Evolutionary conservation across 345 rosid genomes (phyloP), one percentile per base, ranked within the genome.

Genomic region (Hypericum perforatum): DNA sequence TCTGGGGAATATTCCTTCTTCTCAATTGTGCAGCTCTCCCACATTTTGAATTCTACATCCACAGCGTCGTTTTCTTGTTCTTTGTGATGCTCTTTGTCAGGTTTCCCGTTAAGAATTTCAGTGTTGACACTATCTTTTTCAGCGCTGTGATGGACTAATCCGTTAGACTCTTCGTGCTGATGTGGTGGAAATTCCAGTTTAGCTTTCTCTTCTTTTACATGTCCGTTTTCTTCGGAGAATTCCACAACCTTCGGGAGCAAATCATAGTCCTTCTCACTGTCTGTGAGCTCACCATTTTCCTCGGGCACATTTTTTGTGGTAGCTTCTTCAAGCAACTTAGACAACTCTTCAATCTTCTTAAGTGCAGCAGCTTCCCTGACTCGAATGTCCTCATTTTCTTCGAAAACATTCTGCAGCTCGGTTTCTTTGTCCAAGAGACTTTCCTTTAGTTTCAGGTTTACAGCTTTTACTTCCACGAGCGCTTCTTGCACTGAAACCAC

Each of bases 21-120:
- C 66, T 92, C 95, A 48, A 88, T 83, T 68, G 77, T 87, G 84
- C 96, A 92, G 75, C 94, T 88, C 72, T 92, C 96, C 96, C 98
- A 88, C 98, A 92, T 88, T 69, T 85, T 92, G 61, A 72, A 85
- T 66, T 83, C 89, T 16, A 66, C 76, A 61, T 82, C 82, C 12
- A 79, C 86, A 6, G 98, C 76, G 62, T 85, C 86, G 48, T 74
- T 82, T 9, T 76, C 84, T 57, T 76, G 78, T 54, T 73, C 81
- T 68, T 82, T 70, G 59, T 58, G 54, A 63, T 63, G 78, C 41
- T 66, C 74, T 58, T 78, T 80, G 67, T 74, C 74, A 0, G 63
- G 63, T 60, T 80, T 73, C 39, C 77, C 85, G 64, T 78, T 81
- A 54, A 32, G 61, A 54, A 66, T 72, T 63, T 72, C 81, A 63